phyloP scores from a whole-genome alignment of 495 filamentous ascomycete genomes.

The Copromyces sp. region DNA sequence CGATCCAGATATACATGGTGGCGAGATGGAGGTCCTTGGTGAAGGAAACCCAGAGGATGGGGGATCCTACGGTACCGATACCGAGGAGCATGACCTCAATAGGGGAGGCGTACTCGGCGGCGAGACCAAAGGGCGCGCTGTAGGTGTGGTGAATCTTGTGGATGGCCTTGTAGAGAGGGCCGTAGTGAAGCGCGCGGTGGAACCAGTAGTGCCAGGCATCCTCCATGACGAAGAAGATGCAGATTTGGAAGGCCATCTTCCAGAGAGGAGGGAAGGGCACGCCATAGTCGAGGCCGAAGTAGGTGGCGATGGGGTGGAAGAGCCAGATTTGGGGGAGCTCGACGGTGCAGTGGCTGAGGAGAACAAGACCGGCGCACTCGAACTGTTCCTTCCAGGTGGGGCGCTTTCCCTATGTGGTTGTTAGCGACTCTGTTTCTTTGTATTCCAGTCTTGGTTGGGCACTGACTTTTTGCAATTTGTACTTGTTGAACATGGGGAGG shows the following conservation, averaged over 20 bases:
- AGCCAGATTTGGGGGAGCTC: slow-evolving; percentile 98
- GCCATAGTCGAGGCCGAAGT: slow-evolving; percentile 75
- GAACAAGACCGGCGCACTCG: slow-evolving; percentile 83
- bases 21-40: slow-evolving; percentile 84
- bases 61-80: slow-evolving; percentile 73
- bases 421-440: slow-evolving; percentile 2
- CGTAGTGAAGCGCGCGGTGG: slow-evolving; percentile 92
- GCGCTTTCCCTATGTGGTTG: slow-evolving; percentile 59
- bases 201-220: slow-evolving; percentile 98
- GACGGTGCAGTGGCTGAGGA: slow-evolving; percentile 90
- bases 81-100: slow-evolving; percentile 98
- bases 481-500: slow-evolving; percentile 77
- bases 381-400: slow-evolving; percentile 86
- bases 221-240: slow-evolving; percentile 90
- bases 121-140: slow-evolving; percentile 91
- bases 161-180: slow-evolving; percentile 82
- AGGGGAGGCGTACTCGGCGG: slow-evolving; percentile 94
- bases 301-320: slow-evolving; percentile 96
- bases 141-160: slow-evolving; percentile 99
- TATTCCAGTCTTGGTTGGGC: not conserved
- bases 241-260: slow-evolving; percentile 86
- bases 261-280: slow-evolving; percentile 79
- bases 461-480: slow-evolving; percentile 85
- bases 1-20: slow-evolving; percentile 97
- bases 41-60: slow-evolving; percentile 75